Evolutionary conservation across 768 basidiomycete genomes (phyloP).

Genomic region (Kwoniella sp.): DNA sequence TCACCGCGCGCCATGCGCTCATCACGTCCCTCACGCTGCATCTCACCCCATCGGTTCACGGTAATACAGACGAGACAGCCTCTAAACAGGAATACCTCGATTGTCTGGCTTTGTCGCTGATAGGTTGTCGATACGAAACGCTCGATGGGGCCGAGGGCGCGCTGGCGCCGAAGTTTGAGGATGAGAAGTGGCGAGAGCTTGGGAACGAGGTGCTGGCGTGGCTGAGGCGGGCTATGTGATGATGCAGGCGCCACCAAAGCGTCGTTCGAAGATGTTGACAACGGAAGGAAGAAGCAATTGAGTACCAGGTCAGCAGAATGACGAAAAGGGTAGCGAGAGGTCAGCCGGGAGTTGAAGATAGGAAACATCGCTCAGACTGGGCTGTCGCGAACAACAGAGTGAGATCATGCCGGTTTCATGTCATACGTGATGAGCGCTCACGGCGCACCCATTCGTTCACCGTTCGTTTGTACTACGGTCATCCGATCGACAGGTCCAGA

Average conservation of each 20-base stretch:
- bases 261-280: no score
- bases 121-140: conserved; percentile 39
- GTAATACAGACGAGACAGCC: conserved; percentile 4
- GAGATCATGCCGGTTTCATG: no score
- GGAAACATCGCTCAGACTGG: not conserved
- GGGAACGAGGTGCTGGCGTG: conserved; percentile 33
- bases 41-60: conserved; percentile 16
- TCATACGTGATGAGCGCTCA: no score
- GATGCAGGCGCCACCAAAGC: not conserved
- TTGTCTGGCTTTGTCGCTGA: conserved; percentile 28
- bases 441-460: no score
- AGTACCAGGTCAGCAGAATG: no score
- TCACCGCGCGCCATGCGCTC: conserved; percentile 48
- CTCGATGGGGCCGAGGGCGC: conserved; percentile 35
- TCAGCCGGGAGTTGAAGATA: no score
- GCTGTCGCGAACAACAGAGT: no score
- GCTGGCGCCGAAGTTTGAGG: conserved; percentile 4
- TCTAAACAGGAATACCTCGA: conserved; percentile 34
- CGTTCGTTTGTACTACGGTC: no score
- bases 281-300: no score
- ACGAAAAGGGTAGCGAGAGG: no score
- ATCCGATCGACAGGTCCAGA: no score
- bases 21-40: conserved; percentile 39
- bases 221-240: conserved; percentile 41
- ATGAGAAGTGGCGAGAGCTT: conserved; percentile 12